Evolutionary conservation across 2,329 filamentous ascomycete species (phyloP), one percentile per base, ranked within the genome.

Genomic region (Ustulina deusta): DNA sequence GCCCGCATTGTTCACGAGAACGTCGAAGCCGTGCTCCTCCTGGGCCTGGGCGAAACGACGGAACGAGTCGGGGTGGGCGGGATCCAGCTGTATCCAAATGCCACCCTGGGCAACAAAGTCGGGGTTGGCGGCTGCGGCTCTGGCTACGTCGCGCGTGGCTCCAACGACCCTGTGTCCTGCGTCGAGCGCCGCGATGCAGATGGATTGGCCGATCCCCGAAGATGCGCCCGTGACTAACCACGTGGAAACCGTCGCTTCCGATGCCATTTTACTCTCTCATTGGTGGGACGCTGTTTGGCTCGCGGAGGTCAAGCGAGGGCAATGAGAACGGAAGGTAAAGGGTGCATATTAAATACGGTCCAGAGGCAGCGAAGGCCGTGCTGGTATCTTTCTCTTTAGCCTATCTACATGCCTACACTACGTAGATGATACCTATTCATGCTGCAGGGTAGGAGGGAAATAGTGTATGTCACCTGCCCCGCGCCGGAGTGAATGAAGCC

Each of bases 101-200:
- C 75, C 76, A 1, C 77, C 76, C 7, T 69, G 70, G 2, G 60
- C 65, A 6, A 66, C 13, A 73, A 76, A 74, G 1, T 66, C 61
- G 25, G 63, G 52, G 11, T 78, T 71, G 7, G 60, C 15, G 0
- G 32, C n/a, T 27, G 57, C 25, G 3, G 70, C 71, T 25, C 72
- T 74, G 1, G 68, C 63, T 1, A 76, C 65, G 49, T 76, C 63
- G 22, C 82, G 80, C 0, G 81, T 77, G 0, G 81, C 81, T 0
- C 81, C 82, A 60, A 84, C 77, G 55, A 82, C 82, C n/a, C 76
- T 75, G 73, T 83, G 76, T 11, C 82, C 82, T 7, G 76, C 73
- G 5, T 69, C 64, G 17, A 84, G 79, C 11, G 80, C 78, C 11
- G 75, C 74, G 13, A 73, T 69, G 20, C 79, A 76, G 44, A 84